Evolutionary conservation across 2,329 filamentous ascomycete genomes (phyloP), one percentile per base, ranked within the genome.

Genomic region (Sclerotinia subarctica): DNA sequence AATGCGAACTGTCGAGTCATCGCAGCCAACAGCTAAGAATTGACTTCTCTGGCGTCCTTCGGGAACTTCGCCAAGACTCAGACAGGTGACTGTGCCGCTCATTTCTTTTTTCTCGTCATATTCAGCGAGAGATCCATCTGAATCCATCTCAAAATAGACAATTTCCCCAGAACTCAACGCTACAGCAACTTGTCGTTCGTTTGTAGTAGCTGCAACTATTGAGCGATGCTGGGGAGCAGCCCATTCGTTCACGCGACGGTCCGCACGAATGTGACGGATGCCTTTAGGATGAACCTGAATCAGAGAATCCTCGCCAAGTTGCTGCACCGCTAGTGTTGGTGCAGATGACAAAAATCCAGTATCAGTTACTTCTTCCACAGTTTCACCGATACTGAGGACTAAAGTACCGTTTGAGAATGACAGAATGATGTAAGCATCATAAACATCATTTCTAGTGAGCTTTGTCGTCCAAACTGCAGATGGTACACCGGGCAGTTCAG

Each of bases 281-380:
- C 95, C 95, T 76, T 94, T 94, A n/a, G 94, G 93, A 75, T 99
- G 94, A 7, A 99, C 92, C 78, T 99, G 95, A 24, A 99, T 88
- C 52, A 98, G 83, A 35, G 93, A 92, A 77, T 97, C 92, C 68
- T 97, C 93, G 53, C 95, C 96, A 62, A 99, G 89, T 74, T 97
- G 92, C 76, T 97, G 94, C 6, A 97, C 93, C 8, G 94, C 94
- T 21, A 99, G 82, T 0, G 96, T 99, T 2, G 94, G 90, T 11
- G 95, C 93, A 15, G 90, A 90, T 0, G 92, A 91, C 13, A 98
- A 82, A 76, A 99, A 97, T 0, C 94, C 93, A 13, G 94, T 96
- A 76, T 98, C 93, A 10, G 89, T 93, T 4, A 97, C 93, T 79
- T 98, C 93, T 78, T 97, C 94, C 0, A 99, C 95, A 1, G 94